Evolutionary conservation across 768 basidiomycete species (phyloP).

Genomic region (Floccularia luteovirens): DNA sequence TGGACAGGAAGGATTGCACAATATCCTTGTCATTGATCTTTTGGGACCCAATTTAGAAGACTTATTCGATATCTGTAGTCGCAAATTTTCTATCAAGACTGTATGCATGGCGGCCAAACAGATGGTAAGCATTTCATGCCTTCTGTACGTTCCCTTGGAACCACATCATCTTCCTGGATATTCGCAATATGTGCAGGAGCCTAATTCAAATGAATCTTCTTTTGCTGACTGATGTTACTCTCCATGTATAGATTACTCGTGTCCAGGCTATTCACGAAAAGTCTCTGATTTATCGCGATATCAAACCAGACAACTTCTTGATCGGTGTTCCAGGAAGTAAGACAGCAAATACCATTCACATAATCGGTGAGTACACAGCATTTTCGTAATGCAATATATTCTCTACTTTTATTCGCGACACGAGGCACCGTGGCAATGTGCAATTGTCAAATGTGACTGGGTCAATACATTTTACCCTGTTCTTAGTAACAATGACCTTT

Average conservation of each 20-base stretch:
- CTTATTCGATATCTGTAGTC: conserved; percentile 97
- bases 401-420: background rate
- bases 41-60: conserved; percentile 98
- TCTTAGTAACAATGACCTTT: no score
- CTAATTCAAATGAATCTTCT: conserved; percentile 3
- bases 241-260: conserved; percentile 67
- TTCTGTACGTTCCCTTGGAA: background rate
- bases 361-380: conserved; percentile 61
- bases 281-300: conserved; percentile 96
- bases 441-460: no score
- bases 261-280: conserved; percentile 98
- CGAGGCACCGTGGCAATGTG: conserved; percentile 1
- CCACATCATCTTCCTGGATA: background rate
- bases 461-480: no score
- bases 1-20: conserved; percentile 97
- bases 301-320: conserved; percentile 99
- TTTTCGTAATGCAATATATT: conserved; percentile 2
- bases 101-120: conserved; percentile 99
- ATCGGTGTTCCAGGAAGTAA: conserved; percentile 92
- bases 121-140: conserved; percentile 59
- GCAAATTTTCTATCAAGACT: conserved; percentile 96
- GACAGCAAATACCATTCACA: conserved; percentile 80
- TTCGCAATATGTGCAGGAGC: background rate
- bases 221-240: conserved; percentile 9
- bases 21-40: conserved; percentile 89